These are phyloP conservation scores for Spatholobus suberectus DNA, from an alignment of 306 rosid species.

Conservation along the genomic window DNA sequence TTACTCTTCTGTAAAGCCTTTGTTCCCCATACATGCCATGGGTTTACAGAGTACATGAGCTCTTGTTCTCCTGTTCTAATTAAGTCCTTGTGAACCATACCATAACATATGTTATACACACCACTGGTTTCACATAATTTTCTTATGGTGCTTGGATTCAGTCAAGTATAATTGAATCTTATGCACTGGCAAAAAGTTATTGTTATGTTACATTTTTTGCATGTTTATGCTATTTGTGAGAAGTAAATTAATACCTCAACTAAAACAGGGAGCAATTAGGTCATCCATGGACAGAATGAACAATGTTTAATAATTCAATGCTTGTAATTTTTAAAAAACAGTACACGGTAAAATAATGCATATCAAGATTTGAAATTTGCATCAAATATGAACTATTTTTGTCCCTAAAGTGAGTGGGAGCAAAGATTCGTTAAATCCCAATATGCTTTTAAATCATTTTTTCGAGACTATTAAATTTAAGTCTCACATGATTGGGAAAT, in stretches of 20 bases:
- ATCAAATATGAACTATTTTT: slow-evolving; percentile 2
- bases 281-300: neutral
- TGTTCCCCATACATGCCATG: neutral
- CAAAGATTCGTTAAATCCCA: neutral
- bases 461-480: slow-evolving; percentile 5
- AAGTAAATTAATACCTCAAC: slow-evolving; percentile 24
- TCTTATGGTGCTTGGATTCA: neutral
- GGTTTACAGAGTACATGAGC: neutral
- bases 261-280: slow-evolving; percentile 10
- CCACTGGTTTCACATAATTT: slow-evolving; percentile 25
- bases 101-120: neutral
- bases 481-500: slow-evolving; percentile 14
- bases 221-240: slow-evolving; percentile 25
- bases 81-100: slow-evolving; percentile 26
- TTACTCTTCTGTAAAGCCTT: slow-evolving; percentile 2
- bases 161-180: slow-evolving; percentile 17
- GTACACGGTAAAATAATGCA: slow-evolving; percentile 13
- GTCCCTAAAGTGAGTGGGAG: slow-evolving; percentile 13
- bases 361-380: slow-evolving; percentile 25
- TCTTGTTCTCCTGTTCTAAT: slow-evolving; percentile 15
- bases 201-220: slow-evolving; percentile 12
- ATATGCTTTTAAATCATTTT: slow-evolving; percentile 27
- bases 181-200: slow-evolving; percentile 10
- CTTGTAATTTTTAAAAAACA: slow-evolving; percentile 10
- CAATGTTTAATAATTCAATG: neutral